These are phyloP conservation scores for Comarum palustre DNA, from an alignment of 306 rosid species.

Conservation along the genomic window DNA sequence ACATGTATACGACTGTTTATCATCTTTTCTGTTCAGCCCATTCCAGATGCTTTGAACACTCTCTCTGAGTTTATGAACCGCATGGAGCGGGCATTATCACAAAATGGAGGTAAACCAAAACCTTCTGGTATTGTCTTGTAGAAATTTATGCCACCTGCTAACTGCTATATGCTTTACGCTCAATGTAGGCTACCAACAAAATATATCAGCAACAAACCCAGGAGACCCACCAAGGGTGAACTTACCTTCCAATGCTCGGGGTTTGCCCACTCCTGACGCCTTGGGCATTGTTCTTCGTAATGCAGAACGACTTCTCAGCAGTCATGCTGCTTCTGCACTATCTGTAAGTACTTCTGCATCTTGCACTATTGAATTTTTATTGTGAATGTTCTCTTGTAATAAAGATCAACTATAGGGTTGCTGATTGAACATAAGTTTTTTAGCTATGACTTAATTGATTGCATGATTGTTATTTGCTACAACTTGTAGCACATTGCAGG, in stretches of 20 bases:
- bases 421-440: neutral
- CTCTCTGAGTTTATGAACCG: constrained; percentile 75
- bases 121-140: constrained; percentile 9
- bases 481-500: constrained; percentile 85
- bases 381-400: constrained; percentile 1
- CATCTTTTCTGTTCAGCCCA: constrained; percentile 57
- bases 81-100: constrained; percentile 71
- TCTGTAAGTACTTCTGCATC: constrained; percentile 52
- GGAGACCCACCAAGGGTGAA: constrained; percentile 51
- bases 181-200: constrained; percentile 44
- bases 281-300: constrained; percentile 68
- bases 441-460: constrained; percentile 24
- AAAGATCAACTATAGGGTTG: neutral
- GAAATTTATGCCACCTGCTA: constrained; percentile 13
- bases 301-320: constrained; percentile 64
- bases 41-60: constrained; percentile 75
- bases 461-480: constrained; percentile 40
- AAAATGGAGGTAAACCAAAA: constrained; percentile 47
- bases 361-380: neutral
- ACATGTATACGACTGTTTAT: constrained; percentile 8
- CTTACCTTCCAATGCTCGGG: constrained; percentile 76
- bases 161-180: constrained; percentile 27
- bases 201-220: constrained; percentile 40
- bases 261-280: constrained; percentile 78
- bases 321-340: constrained; percentile 70